These are phyloP conservation scores for Eimeria falciformis DNA, from an alignment of 169 alveolate species.

Conservation along the genomic window DNA sequence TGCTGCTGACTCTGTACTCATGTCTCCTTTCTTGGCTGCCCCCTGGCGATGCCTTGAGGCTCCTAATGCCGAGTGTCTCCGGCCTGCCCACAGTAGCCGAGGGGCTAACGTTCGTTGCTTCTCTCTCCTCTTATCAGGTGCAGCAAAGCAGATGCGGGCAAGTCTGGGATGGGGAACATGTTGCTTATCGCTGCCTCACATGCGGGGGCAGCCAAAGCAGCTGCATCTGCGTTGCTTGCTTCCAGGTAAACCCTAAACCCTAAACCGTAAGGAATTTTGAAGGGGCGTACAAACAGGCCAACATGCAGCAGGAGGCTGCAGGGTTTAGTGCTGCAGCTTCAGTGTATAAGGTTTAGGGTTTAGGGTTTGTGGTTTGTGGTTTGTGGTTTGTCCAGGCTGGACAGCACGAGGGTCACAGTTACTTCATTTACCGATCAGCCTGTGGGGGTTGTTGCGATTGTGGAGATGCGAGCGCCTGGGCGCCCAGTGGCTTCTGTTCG, in stretches of 20 bases:
- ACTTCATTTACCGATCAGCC: slow-evolving; percentile 79
- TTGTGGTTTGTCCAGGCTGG: slow-evolving; percentile 34
- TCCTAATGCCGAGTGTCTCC: slow-evolving; percentile 30
- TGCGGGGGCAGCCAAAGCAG: slow-evolving; percentile 80
- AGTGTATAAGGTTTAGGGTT: neutral
- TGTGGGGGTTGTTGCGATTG: slow-evolving; percentile 85
- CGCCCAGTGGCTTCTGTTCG: slow-evolving; percentile 77
- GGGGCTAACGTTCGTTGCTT: neutral
- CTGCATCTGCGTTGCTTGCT: slow-evolving; percentile 82
- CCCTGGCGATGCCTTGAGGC: slow-evolving; percentile 23
- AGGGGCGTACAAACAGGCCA: too few species aligned
- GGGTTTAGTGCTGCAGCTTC: too few species aligned
- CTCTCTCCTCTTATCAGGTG: neutral
- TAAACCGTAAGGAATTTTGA: too few species aligned
- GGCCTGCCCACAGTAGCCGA: neutral
- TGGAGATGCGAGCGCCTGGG: slow-evolving; percentile 82
- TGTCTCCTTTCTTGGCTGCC: neutral
- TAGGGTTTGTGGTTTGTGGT: neutral
- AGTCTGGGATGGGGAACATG: slow-evolving; percentile 82
- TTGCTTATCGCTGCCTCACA: slow-evolving; percentile 81
- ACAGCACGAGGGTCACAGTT: slow-evolving; percentile 79
- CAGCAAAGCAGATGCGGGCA: slow-evolving; percentile 75
- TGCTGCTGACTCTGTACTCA: slow-evolving; percentile 36
- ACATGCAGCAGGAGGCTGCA: too few species aligned
- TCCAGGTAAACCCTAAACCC: slow-evolving; percentile 66